These are phyloP conservation scores for Diversispora epigaea DNA, from an alignment of 192 early-diverging fungal species.

Conservation along the genomic window DNA sequence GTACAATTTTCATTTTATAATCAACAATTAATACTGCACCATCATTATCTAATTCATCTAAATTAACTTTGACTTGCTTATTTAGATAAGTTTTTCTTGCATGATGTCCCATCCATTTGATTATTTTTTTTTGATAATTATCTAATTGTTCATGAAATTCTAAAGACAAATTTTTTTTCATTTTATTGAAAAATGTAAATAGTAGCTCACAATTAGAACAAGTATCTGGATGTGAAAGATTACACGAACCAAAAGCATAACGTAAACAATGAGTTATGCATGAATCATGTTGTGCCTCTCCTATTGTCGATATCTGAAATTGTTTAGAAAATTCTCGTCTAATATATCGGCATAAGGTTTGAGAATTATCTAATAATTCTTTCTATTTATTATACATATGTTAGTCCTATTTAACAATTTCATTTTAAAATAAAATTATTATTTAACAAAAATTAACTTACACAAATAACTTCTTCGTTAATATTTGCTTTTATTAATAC, in stretches of 20 bases:
- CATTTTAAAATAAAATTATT: background rate
- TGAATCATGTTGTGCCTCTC: background rate
- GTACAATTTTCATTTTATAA: background rate
- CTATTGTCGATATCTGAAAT: background rate
- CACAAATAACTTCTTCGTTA: background rate
- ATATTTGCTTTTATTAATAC: background rate
- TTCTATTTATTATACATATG: background rate
- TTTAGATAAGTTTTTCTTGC: conserved; percentile 6
- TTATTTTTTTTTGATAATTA: background rate
- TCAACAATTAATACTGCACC: background rate
- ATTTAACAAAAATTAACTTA: background rate
- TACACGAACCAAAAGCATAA: background rate
- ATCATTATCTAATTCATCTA: background rate
- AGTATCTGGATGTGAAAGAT: background rate
- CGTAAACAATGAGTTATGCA: conserved; percentile 2
- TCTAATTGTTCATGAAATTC: background rate
- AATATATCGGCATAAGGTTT: background rate
- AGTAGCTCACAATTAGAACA: background rate
- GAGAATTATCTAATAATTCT: background rate
- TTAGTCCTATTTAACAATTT: background rate
- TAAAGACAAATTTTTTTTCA: background rate
- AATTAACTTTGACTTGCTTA: background rate
- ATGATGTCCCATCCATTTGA: background rate
- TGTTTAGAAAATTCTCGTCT: background rate
- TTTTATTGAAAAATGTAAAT: background rate